A percentile compares a stretch with the other conserved stretches of the same genome.
These are phyloP conservation scores for Nicotiana tomentosiformis DNA, from an alignment of 257 asterid genomes.

Conservation along the genomic window DNA sequence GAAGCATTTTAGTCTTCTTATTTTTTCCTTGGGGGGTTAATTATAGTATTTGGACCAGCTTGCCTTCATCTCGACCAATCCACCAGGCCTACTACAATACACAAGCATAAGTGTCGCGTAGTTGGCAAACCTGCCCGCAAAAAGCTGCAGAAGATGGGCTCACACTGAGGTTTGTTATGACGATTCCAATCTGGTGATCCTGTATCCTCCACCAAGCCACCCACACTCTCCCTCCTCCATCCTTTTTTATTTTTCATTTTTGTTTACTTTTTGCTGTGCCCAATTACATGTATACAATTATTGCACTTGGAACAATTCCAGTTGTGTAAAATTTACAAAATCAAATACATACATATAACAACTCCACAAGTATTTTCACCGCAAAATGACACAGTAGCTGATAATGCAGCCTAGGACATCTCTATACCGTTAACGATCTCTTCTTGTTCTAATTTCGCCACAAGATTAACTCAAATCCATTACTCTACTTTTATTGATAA, in stretches of 20 bases:
- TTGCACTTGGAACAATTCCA: background rate
- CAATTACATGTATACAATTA: background rate
- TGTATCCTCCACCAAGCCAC: background rate
- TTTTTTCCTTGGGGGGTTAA: background rate
- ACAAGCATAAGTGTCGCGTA: background rate
- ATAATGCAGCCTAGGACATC: background rate
- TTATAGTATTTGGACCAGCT: background rate
- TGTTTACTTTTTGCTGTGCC: background rate
- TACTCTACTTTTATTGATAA: background rate
- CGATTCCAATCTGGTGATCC: background rate
- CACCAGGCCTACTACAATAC: no score
- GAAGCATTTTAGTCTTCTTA: background rate
- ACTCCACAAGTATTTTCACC: background rate
- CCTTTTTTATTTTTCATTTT: background rate
- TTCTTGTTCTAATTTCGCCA: background rate
- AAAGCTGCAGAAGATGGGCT: background rate
- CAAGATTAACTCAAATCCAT: background rate
- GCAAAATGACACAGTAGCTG: background rate
- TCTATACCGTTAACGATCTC: background rate
- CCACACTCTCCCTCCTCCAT: background rate
- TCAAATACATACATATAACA: background rate
- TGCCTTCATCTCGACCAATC: no score
- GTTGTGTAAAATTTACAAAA: background rate
- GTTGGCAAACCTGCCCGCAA: background rate
- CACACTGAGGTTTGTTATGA: background rate